Base-by-base conservation (phyloP, 176 grass and related monocot genomes). In the Avena atlantica region DNA sequence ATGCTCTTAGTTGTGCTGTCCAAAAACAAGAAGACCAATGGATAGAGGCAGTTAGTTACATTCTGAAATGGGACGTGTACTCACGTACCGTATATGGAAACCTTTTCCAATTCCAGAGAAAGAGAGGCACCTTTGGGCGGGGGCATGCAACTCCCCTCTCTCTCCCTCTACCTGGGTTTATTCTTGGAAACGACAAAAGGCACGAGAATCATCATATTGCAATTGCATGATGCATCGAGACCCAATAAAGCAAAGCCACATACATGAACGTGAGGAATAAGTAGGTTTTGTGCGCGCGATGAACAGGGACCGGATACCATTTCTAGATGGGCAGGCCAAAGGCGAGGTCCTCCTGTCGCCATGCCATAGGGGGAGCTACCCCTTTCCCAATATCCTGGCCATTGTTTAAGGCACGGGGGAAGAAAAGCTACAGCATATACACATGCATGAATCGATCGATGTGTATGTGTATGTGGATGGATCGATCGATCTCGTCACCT, bases 291-390 rank as follows among this genome's bases (percentile, higher is more conserved):
- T 47, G 17, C 19, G 34, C 4, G 24, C 58, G 74, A 89, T 82
- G 19, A 15, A 19, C 51, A 70, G 11, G 82, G 55, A 85, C 76
- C 82, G 34, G 52, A 59, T 78, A 77, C 79, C 80, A 78, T 70
- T 88, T 92, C 78, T 86, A 86, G 83, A 72, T 49, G 52, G 48
- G 69, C 34, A 23, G 27, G 55, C 23, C n/a, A 83, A 90, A 90
- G 83, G 88, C 59, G 24, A 23, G 8, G 59, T 16, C 36, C 37
- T 21, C 81, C 34, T 90, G 91, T 93, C 78, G 85, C 24, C 56
- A 67, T 61, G 17, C 77, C 62, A 88, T 85, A 58, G 84, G 85
- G 63, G 23, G 85, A 74, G 13, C 21, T 12, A 2, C 24, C 23
- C 77, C 62, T 89, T 78, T 16, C 9, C 70, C 76, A 16, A 24